Percentiles rank a stretch among this genome's conserved stretches.
phyloP scores from a whole-genome alignment of 2,329 filamentous ascomycete genomes.

The Tolypocladium album region DNA sequence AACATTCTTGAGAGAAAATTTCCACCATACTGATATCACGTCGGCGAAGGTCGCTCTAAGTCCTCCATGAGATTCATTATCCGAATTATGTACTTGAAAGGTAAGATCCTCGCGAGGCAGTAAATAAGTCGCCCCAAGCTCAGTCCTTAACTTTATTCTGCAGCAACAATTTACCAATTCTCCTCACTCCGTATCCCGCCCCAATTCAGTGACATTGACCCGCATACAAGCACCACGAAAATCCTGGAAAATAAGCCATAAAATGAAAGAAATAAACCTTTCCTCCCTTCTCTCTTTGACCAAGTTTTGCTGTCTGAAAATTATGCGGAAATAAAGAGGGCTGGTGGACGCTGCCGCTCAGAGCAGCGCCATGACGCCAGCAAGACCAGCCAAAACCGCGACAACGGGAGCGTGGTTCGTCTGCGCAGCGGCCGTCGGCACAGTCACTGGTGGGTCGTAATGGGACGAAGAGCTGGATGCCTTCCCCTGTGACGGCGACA shows the following conservation, averaged over 20 bases:
- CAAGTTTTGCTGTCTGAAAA: too few relatives aligned
- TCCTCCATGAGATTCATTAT: background rate
- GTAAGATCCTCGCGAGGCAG: background rate
- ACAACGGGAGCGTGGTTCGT: constrained; percentile 20
- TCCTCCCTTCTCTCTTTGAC: background rate
- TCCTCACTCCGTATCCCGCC: background rate
- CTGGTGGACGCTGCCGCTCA: background rate
- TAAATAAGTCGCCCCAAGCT: background rate
- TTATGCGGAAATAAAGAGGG: too few relatives aligned
- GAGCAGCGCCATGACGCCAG: constrained; percentile 5
- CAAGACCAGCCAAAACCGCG: constrained; percentile 15
- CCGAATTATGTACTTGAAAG: background rate
- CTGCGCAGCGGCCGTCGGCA: constrained; percentile 11
- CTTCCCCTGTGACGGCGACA: constrained; percentile 11
- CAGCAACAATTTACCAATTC: background rate
- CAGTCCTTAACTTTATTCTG: background rate
- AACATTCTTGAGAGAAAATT: background rate
- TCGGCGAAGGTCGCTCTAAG: background rate
- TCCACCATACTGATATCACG: background rate
- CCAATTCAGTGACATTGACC: background rate
- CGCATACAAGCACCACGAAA: background rate
- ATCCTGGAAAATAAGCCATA: too few relatives aligned
- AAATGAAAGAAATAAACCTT: background rate
- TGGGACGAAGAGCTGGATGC: constrained; percentile 9
- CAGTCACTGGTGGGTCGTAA: constrained; percentile 16